Conservation (phyloP, 441 rosid species). For the Populus hybrid region DNA sequence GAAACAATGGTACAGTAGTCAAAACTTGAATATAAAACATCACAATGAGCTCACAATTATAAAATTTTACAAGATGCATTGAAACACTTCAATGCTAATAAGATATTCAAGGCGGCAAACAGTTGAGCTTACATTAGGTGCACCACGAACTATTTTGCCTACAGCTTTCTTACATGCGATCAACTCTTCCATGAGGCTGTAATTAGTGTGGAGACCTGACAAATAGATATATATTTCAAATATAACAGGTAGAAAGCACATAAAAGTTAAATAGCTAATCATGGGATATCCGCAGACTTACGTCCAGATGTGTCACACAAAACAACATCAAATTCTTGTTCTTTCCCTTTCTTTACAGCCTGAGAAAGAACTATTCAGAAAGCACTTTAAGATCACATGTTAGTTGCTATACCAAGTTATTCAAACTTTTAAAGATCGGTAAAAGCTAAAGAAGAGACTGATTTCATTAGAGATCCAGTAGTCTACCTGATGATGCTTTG, state of each 20-base stretch:
- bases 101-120: constrained; percentile 1
- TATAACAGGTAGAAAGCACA: constrained; percentile 16
- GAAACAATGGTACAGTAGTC: background rate
- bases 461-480: background rate
- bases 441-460: background rate
- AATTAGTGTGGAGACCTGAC: constrained; percentile 92
- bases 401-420: constrained; percentile 2
- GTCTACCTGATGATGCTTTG: constrained; percentile 87
- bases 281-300: constrained; percentile 39
- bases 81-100: constrained; percentile 2
- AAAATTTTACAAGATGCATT: constrained; percentile 14
- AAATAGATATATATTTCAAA: constrained; percentile 13
- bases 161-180: constrained; percentile 88
- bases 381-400: constrained; percentile 45
- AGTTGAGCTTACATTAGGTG: constrained; percentile 69
- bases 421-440: background rate
- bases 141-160: constrained; percentile 66
- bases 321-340: constrained; percentile 81
- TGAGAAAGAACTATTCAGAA: constrained; percentile 77
- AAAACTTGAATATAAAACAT: constrained; percentile 2
- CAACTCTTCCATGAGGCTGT: constrained; percentile 92
- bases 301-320: constrained; percentile 98
- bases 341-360: constrained; percentile 93
- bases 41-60: background rate
- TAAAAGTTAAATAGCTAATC: constrained; percentile 1